Base-by-base conservation (phyloP, 2,329 filamentous ascomycete genomes). In the Fusarium sp. region DNA sequence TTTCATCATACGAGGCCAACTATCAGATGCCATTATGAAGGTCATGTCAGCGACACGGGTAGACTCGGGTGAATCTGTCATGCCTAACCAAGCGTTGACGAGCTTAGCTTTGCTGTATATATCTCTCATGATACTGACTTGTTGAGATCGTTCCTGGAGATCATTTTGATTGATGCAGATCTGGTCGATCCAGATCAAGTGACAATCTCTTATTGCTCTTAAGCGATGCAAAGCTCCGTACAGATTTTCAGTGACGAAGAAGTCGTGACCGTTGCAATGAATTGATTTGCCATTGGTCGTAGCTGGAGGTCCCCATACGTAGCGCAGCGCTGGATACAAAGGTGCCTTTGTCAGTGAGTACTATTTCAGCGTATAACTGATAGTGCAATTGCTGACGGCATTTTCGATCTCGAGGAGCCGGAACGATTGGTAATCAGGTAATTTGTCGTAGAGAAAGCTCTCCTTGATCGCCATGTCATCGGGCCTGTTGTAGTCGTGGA, bases 151-250 rank as follows among this genome's bases (percentile, higher is more conserved):
- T 32, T 49, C 28, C 21, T n/a, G 30, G 3, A 49, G 21, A 49
- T 49, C 30, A 49, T 49, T 32, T n/a, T 49, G 46, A 9, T 49
- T 49, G 21, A 49, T 49, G 21, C 28, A 49, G 13, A 49, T 21
- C 13, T 49, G 28, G 6, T 32, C 46, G 1, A 49, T 23, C 21
- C 46, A 49, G 9, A 49, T 23, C 4, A 11, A n/a, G 6, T 5
- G 1, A 4, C 28, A 49, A 12, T 49, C 46, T 5, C 15, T 1
- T 1, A n/a, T n/a, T n/a, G 15, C 13, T 7, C 9, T 16, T 6
- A 32, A 32, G 9, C 28, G 28, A 21, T n/a, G 19, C 46, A 49
- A n/a, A 49, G 19, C 46, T n/a, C 13, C 46, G 19, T 49, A 32
- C 5, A 49, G 28, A n/a, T 32, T 49, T 13, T 32, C 21, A 7